These are phyloP conservation scores for Verbascum thapsus DNA, from an alignment of 257 asterid genomes.

Conservation along the genomic window DNA sequence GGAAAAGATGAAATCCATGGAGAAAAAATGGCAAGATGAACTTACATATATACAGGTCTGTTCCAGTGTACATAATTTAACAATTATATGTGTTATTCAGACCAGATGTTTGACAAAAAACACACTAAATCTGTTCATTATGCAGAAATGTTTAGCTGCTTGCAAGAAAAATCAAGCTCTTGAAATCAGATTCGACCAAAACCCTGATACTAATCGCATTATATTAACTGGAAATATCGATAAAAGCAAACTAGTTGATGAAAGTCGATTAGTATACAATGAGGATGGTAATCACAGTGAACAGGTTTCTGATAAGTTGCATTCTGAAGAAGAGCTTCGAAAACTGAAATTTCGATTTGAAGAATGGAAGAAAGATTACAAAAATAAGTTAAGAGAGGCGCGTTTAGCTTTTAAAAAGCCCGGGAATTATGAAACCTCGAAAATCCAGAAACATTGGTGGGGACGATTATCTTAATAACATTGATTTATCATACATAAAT, in stretches of 20 bases:
- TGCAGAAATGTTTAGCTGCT: conserved; percentile 54
- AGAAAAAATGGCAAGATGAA: conserved; percentile 81
- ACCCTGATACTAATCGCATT: background rate
- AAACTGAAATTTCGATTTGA: conserved; percentile 52
- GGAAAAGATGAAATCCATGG: conserved; percentile 62
- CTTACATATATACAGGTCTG: conserved; percentile 58
- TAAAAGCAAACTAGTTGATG: conserved; percentile 11
- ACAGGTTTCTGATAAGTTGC: conserved; percentile 6
- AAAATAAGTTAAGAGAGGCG: conserved; percentile 46
- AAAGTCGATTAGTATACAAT: conserved; percentile 2
- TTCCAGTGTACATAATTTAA: background rate
- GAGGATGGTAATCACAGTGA: conserved; percentile 18
- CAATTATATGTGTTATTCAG: no score
- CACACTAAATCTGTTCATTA: background rate
- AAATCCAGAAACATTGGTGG: conserved; percentile 59
- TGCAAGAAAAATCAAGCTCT: conserved; percentile 28
- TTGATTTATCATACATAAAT: conserved; percentile 26
- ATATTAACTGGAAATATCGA: background rate
- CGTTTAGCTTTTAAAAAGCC: conserved; percentile 48
- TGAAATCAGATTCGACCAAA: conserved; percentile 21
- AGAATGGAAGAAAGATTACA: conserved; percentile 71
- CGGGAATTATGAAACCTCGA: conserved; percentile 38
- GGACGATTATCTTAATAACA: conserved; percentile 41
- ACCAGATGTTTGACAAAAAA: no score
- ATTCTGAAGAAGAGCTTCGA: conserved; percentile 42